phyloP scores from a whole-genome alignment of 73 alveolate genomes.

The Tetrahymena malaccensis region DNA sequence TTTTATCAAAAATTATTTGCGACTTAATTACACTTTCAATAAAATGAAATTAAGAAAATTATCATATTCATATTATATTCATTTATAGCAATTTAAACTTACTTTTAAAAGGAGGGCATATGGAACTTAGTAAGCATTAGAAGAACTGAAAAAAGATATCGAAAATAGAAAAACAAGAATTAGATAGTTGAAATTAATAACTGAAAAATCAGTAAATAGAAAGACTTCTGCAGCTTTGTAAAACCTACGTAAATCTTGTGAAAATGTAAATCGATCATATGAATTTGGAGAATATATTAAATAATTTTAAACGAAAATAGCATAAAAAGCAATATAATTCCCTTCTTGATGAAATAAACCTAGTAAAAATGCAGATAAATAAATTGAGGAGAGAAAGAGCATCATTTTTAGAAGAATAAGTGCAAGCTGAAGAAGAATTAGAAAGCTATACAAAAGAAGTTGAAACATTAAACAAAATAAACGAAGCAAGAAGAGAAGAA shows the following conservation, averaged over 20 bases:
- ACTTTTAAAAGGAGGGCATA: background rate
- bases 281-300: background rate
- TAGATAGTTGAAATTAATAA: background rate
- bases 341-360: background rate
- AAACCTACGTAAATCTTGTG: background rate
- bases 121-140: background rate
- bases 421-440: background rate
- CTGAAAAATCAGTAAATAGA: background rate
- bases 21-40: background rate
- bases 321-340: background rate
- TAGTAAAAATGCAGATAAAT: background rate
- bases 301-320: background rate
- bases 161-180: background rate
- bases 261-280: background rate
- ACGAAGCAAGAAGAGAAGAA: background rate
- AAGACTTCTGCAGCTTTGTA: background rate
- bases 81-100: background rate
- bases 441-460: background rate
- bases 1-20: background rate
- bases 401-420: background rate
- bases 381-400: background rate
- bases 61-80: background rate
- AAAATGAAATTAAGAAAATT: background rate
- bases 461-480: background rate
- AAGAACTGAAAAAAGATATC: background rate